Percentiles rank a stretch among this genome's conserved stretches.
Conservation (phyloP, 139 green algal genomes). For the Picochlorum costavermella region DNA sequence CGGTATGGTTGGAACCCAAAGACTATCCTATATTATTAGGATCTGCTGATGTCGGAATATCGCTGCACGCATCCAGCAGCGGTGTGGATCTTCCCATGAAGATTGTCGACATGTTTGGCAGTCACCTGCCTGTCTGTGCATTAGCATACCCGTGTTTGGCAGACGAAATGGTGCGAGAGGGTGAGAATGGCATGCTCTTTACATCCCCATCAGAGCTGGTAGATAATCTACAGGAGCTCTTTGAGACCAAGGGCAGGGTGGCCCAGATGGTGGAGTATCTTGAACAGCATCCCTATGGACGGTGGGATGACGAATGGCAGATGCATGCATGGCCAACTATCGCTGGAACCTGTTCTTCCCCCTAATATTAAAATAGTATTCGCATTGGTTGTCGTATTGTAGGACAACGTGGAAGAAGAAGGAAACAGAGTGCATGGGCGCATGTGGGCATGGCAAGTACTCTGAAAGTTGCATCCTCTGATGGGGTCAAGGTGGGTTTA, state of each 20-base stretch:
- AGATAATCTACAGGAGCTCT: slow-evolving; percentile 40
- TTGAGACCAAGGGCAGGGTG: slow-evolving; percentile 15
- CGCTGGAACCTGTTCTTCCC: too few relatives aligned
- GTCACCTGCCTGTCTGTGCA: slow-evolving; percentile 80
- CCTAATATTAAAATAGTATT: too few relatives aligned
- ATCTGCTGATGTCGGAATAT: slow-evolving; percentile 83
- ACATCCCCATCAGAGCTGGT: slow-evolving; percentile 44
- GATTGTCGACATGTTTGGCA: slow-evolving; percentile 97
- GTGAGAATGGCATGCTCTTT: slow-evolving; percentile 78
- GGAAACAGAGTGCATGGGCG: too few relatives aligned
- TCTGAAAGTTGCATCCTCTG: slow-evolving; percentile 72
- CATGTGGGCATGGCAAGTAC: slow-evolving; percentile 33
- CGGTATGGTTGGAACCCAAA: slow-evolving; percentile 74
- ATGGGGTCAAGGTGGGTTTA: slow-evolving; percentile 48
- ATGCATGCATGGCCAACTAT: too few relatives aligned
- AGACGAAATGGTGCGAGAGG: slow-evolving; percentile 65
- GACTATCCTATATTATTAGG: slow-evolving; percentile 91
- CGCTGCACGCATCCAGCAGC: slow-evolving; percentile 80
- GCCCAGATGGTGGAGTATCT: too few relatives aligned
- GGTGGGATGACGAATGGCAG: too few relatives aligned
- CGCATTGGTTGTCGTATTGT: too few relatives aligned
- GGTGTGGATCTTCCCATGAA: slow-evolving; percentile 98
- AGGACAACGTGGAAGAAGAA: too few relatives aligned
- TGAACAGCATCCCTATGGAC: too few relatives aligned
- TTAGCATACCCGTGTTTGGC: slow-evolving; percentile 69